Evolutionary conservation across 495 filamentous ascomycete species (phyloP), one percentile per base, ranked within the genome.

Genomic region (Penicillium atrosanguineum): DNA sequence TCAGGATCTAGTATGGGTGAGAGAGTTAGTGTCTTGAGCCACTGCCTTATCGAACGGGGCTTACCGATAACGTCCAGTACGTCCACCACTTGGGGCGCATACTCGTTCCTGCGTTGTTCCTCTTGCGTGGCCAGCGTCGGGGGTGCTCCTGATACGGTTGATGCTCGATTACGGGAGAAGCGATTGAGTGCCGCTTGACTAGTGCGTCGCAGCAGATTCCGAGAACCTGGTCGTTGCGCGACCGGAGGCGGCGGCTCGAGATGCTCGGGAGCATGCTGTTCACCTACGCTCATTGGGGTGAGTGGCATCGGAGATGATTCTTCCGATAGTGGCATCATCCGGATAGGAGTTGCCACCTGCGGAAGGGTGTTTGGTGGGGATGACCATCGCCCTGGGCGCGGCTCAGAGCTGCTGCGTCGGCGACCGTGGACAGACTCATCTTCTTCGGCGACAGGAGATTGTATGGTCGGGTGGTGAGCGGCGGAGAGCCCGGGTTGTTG

Each of bases 1-100:
- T 91, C 86, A 8, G 87, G 87, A 52, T 91, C 87, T 89, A 16
- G 12, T 5, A 43, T 29, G n/a, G 14, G 31, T 16, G 51, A 15
- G 8, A 40, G 20, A 43, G 31, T 36, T 19, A 21, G 39, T 38
- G 38, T 21, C 8, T 14, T 16, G 2, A 21, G 7, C 18, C 2
- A 18, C 28, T 8, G 40, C 16, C 15, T 12, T 1, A n/a, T 12
- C 20, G 26, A 4, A 11, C 15, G 42, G 8, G 26, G 60, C 81
- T 63, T 70, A 88, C 87, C 86, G 53, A 90, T 81, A 19, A 86
- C 82, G 67, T 90, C 87, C 19, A 90, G 67, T 36, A 88, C 74
- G 64, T 90, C 85, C 25, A 88, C 84, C 25, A 90, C 65, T 25
- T 80, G 75, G 19, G 78, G 52, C 23, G 84, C 82, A 57, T 85